These are phyloP conservation scores for Neospora caninum DNA, from an alignment of 169 alveolate species.

Conservation along the genomic window DNA sequence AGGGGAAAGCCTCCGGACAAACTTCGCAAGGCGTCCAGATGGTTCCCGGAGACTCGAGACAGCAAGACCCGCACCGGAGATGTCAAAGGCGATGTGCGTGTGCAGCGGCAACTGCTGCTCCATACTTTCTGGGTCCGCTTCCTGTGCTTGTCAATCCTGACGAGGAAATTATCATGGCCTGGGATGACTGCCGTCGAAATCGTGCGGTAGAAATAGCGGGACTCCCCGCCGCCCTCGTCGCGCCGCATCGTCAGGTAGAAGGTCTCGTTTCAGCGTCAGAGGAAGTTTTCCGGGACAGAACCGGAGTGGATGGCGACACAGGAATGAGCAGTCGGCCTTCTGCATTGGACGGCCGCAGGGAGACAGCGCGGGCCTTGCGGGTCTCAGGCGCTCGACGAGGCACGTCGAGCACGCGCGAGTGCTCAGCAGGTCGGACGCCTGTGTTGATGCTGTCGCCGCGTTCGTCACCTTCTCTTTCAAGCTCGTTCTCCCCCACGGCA, in stretches of 20 bases:
- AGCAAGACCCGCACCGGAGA: not conserved
- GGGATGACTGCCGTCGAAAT: constrained; percentile 62
- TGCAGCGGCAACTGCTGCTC: constrained; percentile 28
- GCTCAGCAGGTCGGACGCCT: too few relatives aligned
- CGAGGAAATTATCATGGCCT: constrained; percentile 52
- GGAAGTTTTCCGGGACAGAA: not conserved
- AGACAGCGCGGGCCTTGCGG: too few relatives aligned
- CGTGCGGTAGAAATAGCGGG: constrained; percentile 52
- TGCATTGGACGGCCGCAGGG: too few relatives aligned
- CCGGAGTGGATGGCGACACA: not conserved
- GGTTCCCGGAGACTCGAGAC: not conserved
- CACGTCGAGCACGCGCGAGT: too few relatives aligned
- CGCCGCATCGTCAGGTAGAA: not conserved
- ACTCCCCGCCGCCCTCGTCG: constrained; percentile 5
- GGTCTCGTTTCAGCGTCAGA: not conserved
- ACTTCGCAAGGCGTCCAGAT: not conserved
- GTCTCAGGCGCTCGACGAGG: too few relatives aligned
- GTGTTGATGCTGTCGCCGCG: not conserved
- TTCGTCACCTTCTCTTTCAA: not conserved
- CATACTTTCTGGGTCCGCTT: constrained; percentile 25
- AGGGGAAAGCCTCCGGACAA: not conserved
- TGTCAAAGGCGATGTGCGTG: constrained; percentile 34
- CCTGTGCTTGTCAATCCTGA: constrained; percentile 65
- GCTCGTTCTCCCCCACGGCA: not conserved
- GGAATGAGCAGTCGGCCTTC: not conserved